Conservation (phyloP, 805 yeast species). For the Lachancea lanzarotensis region DNA sequence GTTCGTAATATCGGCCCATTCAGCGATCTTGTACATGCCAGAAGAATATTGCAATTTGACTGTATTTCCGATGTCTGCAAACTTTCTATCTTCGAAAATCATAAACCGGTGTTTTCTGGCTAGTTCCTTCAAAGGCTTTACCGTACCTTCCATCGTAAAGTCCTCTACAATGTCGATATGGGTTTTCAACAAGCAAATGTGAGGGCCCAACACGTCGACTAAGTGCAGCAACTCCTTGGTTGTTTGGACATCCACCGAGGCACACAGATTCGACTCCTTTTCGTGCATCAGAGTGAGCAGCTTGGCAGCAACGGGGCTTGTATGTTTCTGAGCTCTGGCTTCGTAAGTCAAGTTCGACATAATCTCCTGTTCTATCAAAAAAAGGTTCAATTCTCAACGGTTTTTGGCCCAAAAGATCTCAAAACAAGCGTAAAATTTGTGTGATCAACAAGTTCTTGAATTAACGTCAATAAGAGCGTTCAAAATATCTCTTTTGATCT, state of each 20-base stretch:
- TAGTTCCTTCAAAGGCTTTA: slow-evolving; percentile 63
- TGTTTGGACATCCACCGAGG: slow-evolving; percentile 83
- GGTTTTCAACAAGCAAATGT: slow-evolving; percentile 85
- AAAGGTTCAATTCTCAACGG: no score
- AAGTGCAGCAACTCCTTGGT: slow-evolving; percentile 68
- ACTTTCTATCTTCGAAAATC: slow-evolving; percentile 95
- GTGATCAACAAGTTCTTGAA: neutral
- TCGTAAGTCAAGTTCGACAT: slow-evolving; percentile 44
- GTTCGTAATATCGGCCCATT: slow-evolving; percentile 96
- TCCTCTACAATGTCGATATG: slow-evolving; percentile 92
- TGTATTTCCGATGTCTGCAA: slow-evolving; percentile 97
- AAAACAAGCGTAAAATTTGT: no score
- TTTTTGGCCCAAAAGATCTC: neutral
- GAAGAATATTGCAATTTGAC: slow-evolving; percentile 90
- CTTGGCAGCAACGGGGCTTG: slow-evolving; percentile 73
- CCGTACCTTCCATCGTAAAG: slow-evolving; percentile 73
- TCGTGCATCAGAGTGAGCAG: slow-evolving; percentile 66
- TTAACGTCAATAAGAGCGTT: no score
- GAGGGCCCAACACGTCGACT: slow-evolving; percentile 81
- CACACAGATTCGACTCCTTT: slow-evolving; percentile 86
- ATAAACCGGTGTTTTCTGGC: slow-evolving; percentile 79
- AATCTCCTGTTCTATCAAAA: no score
- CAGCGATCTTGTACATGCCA: slow-evolving; percentile 81
- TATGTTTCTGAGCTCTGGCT: slow-evolving; percentile 62
- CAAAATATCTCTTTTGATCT: no score